Evolutionary conservation across 1,284 basidiomycete genomes (phyloP), one percentile per base, ranked within the genome.

Genomic region (Thecaphora thlaspeos): DNA sequence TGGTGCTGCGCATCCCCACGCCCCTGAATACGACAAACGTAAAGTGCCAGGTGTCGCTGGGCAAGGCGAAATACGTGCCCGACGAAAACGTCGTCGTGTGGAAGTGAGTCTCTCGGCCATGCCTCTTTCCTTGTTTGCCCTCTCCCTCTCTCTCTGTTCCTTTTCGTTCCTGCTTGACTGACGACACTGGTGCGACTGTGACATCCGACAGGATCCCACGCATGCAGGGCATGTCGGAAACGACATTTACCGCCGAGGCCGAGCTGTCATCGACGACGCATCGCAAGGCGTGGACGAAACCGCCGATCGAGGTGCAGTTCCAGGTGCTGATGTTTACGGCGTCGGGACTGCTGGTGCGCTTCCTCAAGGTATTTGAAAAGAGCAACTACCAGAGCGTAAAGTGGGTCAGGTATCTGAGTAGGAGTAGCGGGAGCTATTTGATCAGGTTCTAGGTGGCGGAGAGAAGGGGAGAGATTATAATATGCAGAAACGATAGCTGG

Each of bases 311-410:
- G 71, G 86, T 98, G 56, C 93, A 98, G 80, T 98, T 99, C 80
- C 86, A 92, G 81, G 94, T 99, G 52, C 83, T 98, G 71, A 98
- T 98, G 94, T 92, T 96, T 80, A 97, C 94, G 0, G 85, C 93
- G 5, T 96, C 92, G 9, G 95, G 95, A 0, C 79, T 99, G 68
- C 87, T 95, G 47, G 95, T 99, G 17, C 85, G 94, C 43, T 99
- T 96, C 83, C 80, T 99, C 74, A 98, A 97, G 79, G 93, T 99
- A 22, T 96, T 95, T 71, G 95, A 98, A 82, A 95, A 92, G 83
- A 86, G 83, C 77, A 90, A 87, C 70, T 97, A 97, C 76, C 86
- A 90, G 70, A 77, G 73, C 42, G 78, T 81, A 15, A 81, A 81
- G 57, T 75, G 75, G 75, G 73, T 76, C 1, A 52, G 75, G 24